phyloP scores from a whole-genome alignment of 73 alveolate species.

The Tetrahymena malaccensis region DNA sequence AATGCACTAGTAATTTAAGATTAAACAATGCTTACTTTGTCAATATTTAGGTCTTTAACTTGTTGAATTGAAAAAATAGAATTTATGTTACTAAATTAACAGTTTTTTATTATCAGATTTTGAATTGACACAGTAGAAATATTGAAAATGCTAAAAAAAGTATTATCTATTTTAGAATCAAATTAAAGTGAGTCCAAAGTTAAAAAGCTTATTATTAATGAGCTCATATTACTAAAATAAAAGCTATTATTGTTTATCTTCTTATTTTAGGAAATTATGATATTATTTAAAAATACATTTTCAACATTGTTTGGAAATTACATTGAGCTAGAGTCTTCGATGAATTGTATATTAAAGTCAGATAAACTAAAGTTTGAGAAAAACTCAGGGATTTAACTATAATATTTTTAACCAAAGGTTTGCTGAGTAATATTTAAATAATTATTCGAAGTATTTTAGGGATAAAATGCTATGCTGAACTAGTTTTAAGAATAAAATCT shows the following conservation, averaged over 20 bases:
- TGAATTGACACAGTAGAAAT: background rate
- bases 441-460: background rate
- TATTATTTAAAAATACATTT: background rate
- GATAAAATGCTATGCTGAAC: background rate
- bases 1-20: background rate
- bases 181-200: background rate
- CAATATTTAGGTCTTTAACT: background rate
- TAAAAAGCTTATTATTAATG: background rate
- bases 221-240: background rate
- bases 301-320: background rate
- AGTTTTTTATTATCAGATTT: background rate
- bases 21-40: background rate
- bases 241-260: background rate
- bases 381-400: background rate
- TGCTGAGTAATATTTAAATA: background rate
- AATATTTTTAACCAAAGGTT: background rate
- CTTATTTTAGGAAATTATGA: background rate
- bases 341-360: background rate
- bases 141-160: background rate
- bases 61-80: background rate
- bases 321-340: background rate
- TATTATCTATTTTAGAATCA: background rate
- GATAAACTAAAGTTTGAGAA: background rate
- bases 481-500: background rate
- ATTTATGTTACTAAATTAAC: background rate